These are phyloP conservation scores for Notholithocarpus densiflorus DNA, from an alignment of 306 rosid genomes.

Conservation along the genomic window DNA sequence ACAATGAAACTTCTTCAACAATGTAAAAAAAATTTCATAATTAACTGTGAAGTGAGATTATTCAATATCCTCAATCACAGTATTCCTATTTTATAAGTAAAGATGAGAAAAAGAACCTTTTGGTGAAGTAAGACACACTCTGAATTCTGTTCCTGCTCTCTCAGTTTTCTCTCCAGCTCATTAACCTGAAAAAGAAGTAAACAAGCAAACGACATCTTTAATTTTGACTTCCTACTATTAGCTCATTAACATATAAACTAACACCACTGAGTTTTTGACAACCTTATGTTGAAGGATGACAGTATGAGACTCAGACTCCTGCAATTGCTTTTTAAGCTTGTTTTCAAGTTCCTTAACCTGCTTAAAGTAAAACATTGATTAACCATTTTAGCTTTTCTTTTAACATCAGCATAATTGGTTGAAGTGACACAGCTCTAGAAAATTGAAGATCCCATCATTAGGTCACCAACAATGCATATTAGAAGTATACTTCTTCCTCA, in stretches of 20 bases:
- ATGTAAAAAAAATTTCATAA: too few relatives aligned
- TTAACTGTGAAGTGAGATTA: neutral
- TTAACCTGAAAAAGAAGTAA: slow-evolving; percentile 43
- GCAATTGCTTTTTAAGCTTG: slow-evolving; percentile 59
- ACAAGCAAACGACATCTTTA: neutral
- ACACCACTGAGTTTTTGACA: slow-evolving; percentile 9
- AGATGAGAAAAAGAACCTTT: slow-evolving; percentile 37
- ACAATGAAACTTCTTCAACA: too few relatives aligned
- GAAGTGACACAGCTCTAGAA: neutral
- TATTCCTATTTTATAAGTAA: neutral
- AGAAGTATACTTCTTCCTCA: neutral
- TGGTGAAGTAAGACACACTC: slow-evolving; percentile 47
- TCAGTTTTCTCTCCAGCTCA: slow-evolving; percentile 70
- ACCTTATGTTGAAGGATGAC: slow-evolving; percentile 70
- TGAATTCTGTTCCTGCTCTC: slow-evolving; percentile 54
- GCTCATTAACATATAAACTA: neutral
- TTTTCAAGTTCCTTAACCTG: slow-evolving; percentile 77
- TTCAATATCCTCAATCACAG: neutral
- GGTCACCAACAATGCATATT: neutral
- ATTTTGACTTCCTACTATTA: slow-evolving; percentile 7
- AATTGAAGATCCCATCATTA: neutral
- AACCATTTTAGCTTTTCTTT: neutral
- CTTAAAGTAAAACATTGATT: slow-evolving; percentile 5
- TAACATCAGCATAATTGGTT: neutral
- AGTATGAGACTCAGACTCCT: slow-evolving; percentile 54